Percentiles rank a stretch among this genome's conserved stretches.
These are phyloP conservation scores for Aphanomyces astaci DNA, from an alignment of 352 stramenopile species.

Conservation along the genomic window DNA sequence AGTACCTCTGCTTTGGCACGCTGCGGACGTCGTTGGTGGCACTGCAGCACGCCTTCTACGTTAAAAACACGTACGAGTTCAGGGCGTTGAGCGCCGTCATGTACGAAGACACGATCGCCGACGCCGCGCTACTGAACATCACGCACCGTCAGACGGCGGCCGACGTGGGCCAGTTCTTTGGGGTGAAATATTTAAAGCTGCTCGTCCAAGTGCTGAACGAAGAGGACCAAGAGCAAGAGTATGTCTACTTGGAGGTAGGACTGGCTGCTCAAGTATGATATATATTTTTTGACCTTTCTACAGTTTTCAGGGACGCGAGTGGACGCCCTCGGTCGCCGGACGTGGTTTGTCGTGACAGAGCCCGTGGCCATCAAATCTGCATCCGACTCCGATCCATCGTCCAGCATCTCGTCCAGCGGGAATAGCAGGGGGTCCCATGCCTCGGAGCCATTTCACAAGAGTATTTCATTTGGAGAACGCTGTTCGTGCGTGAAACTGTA, in stretches of 20 bases:
- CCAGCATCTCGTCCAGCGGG: not conserved
- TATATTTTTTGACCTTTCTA: not conserved
- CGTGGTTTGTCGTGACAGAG: constrained; percentile 18
- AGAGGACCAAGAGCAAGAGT: constrained; percentile 21
- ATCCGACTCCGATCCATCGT: not conserved
- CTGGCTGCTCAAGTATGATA: not conserved
- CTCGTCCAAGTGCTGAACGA: constrained; percentile 13
- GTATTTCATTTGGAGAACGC: constrained; percentile 15
- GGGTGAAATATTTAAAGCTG: constrained; percentile 21
- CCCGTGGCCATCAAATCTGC: not conserved
- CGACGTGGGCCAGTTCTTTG: constrained; percentile 19
- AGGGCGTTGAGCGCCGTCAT: constrained; percentile 2
- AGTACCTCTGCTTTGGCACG: constrained; percentile 13
- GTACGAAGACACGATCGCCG: constrained; percentile 15
- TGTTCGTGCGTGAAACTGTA: constrained; percentile 21
- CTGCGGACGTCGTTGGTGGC: constrained; percentile 12
- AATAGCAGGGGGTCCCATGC: no score
- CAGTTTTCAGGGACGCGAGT: constrained; percentile 19
- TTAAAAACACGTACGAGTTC: constrained; percentile 22
- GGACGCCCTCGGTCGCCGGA: constrained; percentile 7
- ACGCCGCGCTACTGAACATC: constrained; percentile 17
- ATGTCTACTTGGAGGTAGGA: constrained; percentile 20
- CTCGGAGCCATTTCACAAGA: no score
- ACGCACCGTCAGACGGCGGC: constrained; percentile 12
- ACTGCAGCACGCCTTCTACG: constrained; percentile 20